Conservation (phyloP, 768 basidiomycete species). For the Tulasnella sp. region DNA sequence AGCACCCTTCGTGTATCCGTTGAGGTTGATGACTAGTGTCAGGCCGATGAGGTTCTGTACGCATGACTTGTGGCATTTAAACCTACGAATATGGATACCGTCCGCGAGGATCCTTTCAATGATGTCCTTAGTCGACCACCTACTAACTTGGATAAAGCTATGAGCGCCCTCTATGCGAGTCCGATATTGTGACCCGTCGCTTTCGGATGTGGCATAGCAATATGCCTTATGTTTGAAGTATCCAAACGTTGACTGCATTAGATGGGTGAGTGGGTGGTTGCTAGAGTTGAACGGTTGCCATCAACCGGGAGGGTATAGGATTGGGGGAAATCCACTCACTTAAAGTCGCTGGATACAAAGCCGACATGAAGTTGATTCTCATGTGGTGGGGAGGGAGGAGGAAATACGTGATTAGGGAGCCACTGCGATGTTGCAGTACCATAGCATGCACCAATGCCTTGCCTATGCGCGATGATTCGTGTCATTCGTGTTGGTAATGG, state of each 20-base stretch:
- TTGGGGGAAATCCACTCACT: conserved; percentile 26
- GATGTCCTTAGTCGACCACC: conserved; percentile 30
- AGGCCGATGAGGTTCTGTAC: neutral
- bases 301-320: neutral
- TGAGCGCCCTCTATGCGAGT: conserved; percentile 34
- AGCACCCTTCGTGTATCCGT: conserved; percentile 44
- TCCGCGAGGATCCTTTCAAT: conserved; percentile 34
- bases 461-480: conserved; percentile 39
- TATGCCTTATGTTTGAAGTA: conserved; percentile 36
- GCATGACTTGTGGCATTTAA: neutral
- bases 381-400: conserved; percentile 32
- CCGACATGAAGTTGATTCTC: conserved; percentile 34
- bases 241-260: conserved; percentile 42
- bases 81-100: conserved; percentile 39
- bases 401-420: conserved; percentile 32
- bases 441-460: conserved; percentile 38
- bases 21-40: conserved; percentile 34
- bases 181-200: conserved; percentile 38
- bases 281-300: conserved; percentile 23
- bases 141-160: conserved; percentile 36
- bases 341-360: conserved; percentile 41
- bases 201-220: conserved; percentile 41
- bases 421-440: conserved; percentile 34
- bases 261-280: conserved; percentile 42
- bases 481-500: conserved; percentile 34